Conservation (phyloP, 176 grass and related monocot species). For the Cymbopogon citratus region DNA sequence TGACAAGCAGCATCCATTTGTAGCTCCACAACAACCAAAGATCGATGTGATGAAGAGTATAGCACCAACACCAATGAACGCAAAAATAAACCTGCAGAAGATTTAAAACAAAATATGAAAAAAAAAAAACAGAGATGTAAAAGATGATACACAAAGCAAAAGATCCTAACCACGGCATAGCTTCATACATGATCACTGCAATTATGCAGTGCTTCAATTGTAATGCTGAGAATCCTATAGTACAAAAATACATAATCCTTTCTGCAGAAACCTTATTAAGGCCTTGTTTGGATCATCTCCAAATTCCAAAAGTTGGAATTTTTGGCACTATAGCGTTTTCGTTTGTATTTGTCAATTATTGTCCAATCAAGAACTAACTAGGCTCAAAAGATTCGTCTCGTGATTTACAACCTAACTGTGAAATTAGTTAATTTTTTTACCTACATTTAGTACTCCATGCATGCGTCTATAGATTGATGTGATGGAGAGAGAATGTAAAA, state of each 20-base stretch:
- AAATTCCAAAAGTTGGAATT: no score
- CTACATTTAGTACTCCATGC: no score
- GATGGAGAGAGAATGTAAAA: no score
- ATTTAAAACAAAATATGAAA: background rate
- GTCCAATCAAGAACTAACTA: no score
- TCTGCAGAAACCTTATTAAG: background rate
- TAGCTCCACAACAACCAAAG: slow-evolving; percentile 67
- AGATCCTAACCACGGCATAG: background rate
- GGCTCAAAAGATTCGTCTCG: no score
- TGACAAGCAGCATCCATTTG: slow-evolving; percentile 75
- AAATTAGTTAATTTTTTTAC: no score
- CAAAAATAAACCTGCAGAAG: slow-evolving; percentile 70
- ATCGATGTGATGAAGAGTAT: slow-evolving; percentile 66
- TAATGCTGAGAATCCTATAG: background rate
- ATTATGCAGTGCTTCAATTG: background rate
- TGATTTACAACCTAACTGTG: no score
- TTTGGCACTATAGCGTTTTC: no score
- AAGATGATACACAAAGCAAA: background rate
- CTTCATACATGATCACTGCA: background rate
- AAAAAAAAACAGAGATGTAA: background rate
- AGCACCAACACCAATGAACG: slow-evolving; percentile 64
- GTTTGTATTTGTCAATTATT: no score
- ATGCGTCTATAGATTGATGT: no score
- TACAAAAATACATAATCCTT: background rate
- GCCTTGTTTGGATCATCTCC: no score